Base-by-base conservation (phyloP, 2,329 filamentous ascomycete species). In the Venturia asperata region DNA sequence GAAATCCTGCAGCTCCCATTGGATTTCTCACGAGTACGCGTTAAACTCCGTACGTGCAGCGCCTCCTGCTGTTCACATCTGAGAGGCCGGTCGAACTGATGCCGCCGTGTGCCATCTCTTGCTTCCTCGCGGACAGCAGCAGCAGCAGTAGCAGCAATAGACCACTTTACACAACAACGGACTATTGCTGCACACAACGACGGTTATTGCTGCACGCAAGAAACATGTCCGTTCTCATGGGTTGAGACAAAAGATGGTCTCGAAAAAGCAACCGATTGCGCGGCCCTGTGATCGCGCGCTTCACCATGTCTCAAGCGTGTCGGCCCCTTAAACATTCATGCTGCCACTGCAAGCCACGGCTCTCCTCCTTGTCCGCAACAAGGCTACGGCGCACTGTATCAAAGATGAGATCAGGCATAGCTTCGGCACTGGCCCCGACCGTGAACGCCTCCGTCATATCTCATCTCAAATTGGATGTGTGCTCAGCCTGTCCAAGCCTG, bases 311-410 rank as follows among this genome's bases (percentile, higher is more conserved):
- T 58, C 27, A 58, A 58, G 52, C 52, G 52, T 58, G 52, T 39
- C 52, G 30, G 52, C 52, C 52, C 52, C 52, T 58, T 37, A 37
- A 58, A 58, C 52, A 58, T 58, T 58, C 52, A 58, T 58, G 52
- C 52, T 56, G 52, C 39, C 9, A 9, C 30, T 52, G 10, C 47
- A 58, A 37, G 30, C 52, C 52, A 58, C 52, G 52, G 52, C 52
- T 58, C 52, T 37, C 52, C 52, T 58, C 52, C 49, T 17, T 58
- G 52, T 37, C 52, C 52, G 52, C 52, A 58, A 58, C 52, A 6
- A 58, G 52, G 34, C 15, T 37, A 58, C 37, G 52, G 52, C 52
- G 30, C 30, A 27, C 52, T 37, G 52, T 58, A n/a, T 58, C 52
- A 37, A 58, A 37, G 19, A 58, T 58, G 52, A 58, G 52, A n/a